Base-by-base conservation (phyloP, 2,329 filamentous ascomycete species). In the Aaosphaeria pasadenensis region DNA sequence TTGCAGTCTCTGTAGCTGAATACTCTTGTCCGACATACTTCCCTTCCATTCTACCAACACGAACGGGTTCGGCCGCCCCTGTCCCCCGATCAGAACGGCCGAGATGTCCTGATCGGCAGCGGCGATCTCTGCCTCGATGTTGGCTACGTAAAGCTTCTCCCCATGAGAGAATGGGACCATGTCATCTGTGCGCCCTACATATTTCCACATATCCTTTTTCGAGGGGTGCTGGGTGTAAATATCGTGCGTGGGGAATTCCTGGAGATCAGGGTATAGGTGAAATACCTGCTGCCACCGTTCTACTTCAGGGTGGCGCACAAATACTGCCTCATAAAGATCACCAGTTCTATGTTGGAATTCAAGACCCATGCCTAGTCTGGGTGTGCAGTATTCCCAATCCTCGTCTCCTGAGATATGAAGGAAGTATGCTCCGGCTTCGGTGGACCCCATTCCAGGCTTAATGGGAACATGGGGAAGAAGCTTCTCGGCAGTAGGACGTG, bases 81-180 rank as follows among this genome's bases (percentile, higher is more conserved):
- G 44, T 1, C 52, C 54, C 4, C 49, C 54, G 28, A 54, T 42
- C n/a, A 49, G 39, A 11, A 46, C 51, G 2, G 30, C 47, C 1
- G 38, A 41, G 5, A 52, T 38, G 9, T 11, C 36, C 17, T 11
- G 40, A 32, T 44, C 41, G 4, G 40, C 40, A 31, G 41, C 17
- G 7, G 46, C 35, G 33, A 36, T 36, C 33, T 36, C 33, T 36
- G 9, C 33, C 24, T 47, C 39, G 17, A 47, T 47, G 5, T 42
- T 40, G 7, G 7, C 28, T 17, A 38, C 36, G 31, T 47, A 32
- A 5, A 79, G 56, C 57, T 80, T 79, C 60, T 80, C 76, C 31
- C 77, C 77, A 40, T 74, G 78, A 4, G 72, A 75, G 31, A 80
- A 72, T 11, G 79, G 75, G n/a, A 79, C 74, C 39, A 79, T 64